Evolutionary conservation across 306 rosid genomes (phyloP).

Genomic region (Quercus variabilis): DNA sequence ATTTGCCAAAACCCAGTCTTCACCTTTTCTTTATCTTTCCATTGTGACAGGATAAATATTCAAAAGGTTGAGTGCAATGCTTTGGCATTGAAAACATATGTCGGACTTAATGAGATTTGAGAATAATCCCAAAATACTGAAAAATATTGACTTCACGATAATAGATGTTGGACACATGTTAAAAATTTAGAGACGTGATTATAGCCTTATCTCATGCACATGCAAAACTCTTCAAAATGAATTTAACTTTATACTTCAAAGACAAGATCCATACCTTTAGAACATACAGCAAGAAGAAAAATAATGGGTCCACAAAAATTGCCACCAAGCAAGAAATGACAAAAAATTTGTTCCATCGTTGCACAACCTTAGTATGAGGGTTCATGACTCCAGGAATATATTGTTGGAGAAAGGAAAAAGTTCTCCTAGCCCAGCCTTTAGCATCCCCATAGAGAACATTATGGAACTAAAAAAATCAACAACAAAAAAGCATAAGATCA

Average conservation of each 20-base stretch:
- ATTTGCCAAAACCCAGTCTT: too few relatives aligned
- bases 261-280: constrained; percentile 32
- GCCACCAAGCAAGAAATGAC: constrained; percentile 67
- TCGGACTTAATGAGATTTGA: background rate
- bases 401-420: constrained; percentile 42
- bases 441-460: constrained; percentile 74
- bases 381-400: constrained; percentile 75
- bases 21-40: too few relatives aligned
- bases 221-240: constrained; percentile 2
- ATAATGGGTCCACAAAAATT: constrained; percentile 78
- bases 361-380: constrained; percentile 73
- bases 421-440: constrained; percentile 61
- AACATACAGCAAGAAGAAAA: constrained; percentile 63
- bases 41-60: too few relatives aligned
- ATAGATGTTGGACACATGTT: background rate
- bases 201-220: background rate
- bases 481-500: constrained; percentile 29
- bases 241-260: background rate
- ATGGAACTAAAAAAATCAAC: constrained; percentile 76
- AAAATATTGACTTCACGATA: background rate
- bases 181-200: background rate
- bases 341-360: constrained; percentile 70
- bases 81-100: background rate
- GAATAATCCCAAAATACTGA: background rate
- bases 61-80: too few relatives aligned